These are phyloP conservation scores for Geosmithia morbida DNA, from an alignment of 2,329 filamentous ascomycete genomes.

Conservation along the genomic window DNA sequence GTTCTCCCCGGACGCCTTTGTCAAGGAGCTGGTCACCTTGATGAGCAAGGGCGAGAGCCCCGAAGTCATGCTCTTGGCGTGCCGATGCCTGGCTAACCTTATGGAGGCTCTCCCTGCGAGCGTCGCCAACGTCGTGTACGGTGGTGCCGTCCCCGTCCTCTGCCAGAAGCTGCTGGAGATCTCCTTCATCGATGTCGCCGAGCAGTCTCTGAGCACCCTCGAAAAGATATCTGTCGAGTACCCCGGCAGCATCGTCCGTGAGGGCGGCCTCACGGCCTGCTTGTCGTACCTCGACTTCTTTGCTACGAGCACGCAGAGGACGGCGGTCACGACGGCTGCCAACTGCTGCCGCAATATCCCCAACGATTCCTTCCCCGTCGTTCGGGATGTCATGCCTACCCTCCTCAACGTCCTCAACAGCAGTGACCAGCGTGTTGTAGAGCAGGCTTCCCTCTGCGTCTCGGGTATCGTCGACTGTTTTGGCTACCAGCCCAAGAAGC, in stretches of 20 bases:
- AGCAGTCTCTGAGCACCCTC: constrained; percentile 89
- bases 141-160: constrained; percentile 85
- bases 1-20: constrained; percentile 86
- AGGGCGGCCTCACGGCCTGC: constrained; percentile 91
- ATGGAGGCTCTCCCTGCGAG: constrained; percentile 95
- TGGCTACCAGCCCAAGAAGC: constrained; percentile 70
- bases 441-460: constrained; percentile 91
- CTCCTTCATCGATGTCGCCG: constrained; percentile 90
- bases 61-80: constrained; percentile 94
- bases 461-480: constrained; percentile 96
- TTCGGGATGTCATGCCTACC: constrained; percentile 93
- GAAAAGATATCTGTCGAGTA: constrained; percentile 98
- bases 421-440: constrained; percentile 91
- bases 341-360: constrained; percentile 97
- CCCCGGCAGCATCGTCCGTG: constrained; percentile 84
- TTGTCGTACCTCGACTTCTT: constrained; percentile 96
- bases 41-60: constrained; percentile 96
- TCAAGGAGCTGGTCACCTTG: constrained; percentile 81
- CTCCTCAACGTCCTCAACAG: constrained; percentile 80
- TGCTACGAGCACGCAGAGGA: constrained; percentile 89
- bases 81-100: constrained; percentile 86
- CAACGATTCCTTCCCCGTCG: constrained; percentile 80
- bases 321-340: constrained; percentile 90
- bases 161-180: constrained; percentile 95
- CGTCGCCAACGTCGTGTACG: constrained; percentile 91